Base-by-base conservation (phyloP, 495 filamentous ascomycete species). In the Tirmania nivea region DNA sequence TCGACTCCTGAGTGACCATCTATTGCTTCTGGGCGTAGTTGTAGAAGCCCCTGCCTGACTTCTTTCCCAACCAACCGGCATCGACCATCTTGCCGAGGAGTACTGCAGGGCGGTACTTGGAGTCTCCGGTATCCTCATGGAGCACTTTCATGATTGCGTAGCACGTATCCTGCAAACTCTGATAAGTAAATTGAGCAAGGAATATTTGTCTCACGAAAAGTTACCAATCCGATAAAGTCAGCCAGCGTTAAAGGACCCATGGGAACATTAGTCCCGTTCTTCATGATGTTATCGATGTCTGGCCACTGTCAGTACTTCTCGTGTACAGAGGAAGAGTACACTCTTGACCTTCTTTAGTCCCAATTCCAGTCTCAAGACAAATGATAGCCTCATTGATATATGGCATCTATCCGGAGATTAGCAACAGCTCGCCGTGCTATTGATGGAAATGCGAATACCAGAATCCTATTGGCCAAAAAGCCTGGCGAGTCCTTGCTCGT, bases 351-450 rank as follows among this genome's bases (percentile, higher is more conserved):
- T 95, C 85, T 53, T 81, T 80, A 53, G 71, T 70, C 14, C 92
- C 90, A 2, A 99, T 77, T 2, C 84, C 84, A 1, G 90, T 96
- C 66, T 99, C 90, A 8, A 99, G 71, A 68, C 90, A 99, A 55
- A 94, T 94, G 37, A 99, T 73, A 2, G 90, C 90, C 70, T 99
- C 90, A 66, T 99, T 99, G 70, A 99, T 94, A 65, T 99, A 99
- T 0, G 90, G 90, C 90, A 99, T 95, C 39, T 45, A 45, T 31
- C 0, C 2, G 25, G 17, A 45, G 17, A 8, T 45, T 45, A 45
- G 39, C 39, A 4, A 45, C 2, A 45, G 39, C 7, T 31, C 25
- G 25, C 25, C 7, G 25, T 31, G 25, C 25, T 31, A 31, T 31
- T 31, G 3, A 7, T 5, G 3, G 25, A 31, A 31, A 31, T 31